Percentiles rank a stretch among this genome's conserved stretches.
Evolutionary conservation across 306 rosid species (phyloP).

Genomic region (Medicago lupulina): DNA sequence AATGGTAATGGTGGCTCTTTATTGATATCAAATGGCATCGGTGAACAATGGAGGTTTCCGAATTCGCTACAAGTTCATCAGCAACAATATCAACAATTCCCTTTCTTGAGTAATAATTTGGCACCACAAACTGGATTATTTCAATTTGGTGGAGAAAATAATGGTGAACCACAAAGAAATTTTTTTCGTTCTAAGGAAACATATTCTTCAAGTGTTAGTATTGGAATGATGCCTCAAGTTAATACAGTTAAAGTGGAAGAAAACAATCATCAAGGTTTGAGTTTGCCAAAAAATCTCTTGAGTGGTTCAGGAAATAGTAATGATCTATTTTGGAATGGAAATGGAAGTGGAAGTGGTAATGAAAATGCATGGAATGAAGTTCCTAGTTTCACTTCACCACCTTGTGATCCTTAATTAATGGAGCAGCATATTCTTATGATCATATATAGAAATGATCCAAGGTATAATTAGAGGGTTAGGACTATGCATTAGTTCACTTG

Average conservation of each 20-base stretch:
- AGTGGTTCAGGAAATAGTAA: conserved; percentile 54
- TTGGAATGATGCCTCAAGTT: conserved; percentile 44
- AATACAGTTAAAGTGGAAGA: conserved; percentile 63
- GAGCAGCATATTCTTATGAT: conserved; percentile 33
- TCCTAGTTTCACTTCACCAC: conserved; percentile 67
- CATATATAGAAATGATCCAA: conserved; percentile 35
- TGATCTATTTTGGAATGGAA: conserved; percentile 51
- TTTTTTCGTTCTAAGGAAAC: conserved; percentile 53
- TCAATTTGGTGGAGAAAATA: conserved; percentile 53
- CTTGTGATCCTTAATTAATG: conserved; percentile 46
- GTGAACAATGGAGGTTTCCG: conserved; percentile 72
- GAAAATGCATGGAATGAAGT: conserved; percentile 64
- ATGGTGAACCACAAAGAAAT: conserved; percentile 47
- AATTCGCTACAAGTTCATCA: conserved; percentile 54
- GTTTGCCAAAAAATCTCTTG: conserved; percentile 60
- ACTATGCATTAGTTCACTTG: conserved; percentile 19
- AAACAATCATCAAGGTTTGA: conserved; percentile 53
- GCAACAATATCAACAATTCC: conserved; percentile 60
- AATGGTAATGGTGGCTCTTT: conserved; percentile 27
- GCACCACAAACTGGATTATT: conserved; percentile 63
- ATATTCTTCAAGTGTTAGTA: conserved; percentile 48
- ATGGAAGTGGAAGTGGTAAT: conserved; percentile 31
- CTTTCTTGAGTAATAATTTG: conserved; percentile 64
- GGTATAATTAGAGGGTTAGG: conserved; percentile 28
- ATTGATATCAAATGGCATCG: conserved; percentile 47